Conservation (phyloP, 2,329 filamentous ascomycete species). For the Apiospora malaysiana region DNA sequence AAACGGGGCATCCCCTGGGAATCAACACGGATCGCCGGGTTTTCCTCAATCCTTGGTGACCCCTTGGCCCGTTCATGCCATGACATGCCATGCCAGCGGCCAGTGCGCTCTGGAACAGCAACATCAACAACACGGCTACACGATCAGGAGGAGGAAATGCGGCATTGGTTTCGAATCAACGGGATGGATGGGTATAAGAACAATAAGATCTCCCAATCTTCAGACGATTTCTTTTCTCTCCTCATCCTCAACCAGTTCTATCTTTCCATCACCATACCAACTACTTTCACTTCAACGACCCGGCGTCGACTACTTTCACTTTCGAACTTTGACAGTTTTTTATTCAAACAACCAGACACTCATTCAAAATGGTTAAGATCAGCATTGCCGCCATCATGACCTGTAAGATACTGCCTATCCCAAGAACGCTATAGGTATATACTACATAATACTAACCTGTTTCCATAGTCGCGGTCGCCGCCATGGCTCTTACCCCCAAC, state of each 20-base stretch:
- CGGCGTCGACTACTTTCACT: constrained; percentile 28
- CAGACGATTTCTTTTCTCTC: constrained; percentile 1
- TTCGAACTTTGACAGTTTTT: constrained; percentile 24
- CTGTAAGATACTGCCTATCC: constrained; percentile 34
- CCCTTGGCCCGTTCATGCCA: constrained; percentile 7
- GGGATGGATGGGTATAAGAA: constrained; percentile 14
- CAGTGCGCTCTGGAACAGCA: background rate
- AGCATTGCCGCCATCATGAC: constrained; percentile 35
- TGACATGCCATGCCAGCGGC: background rate
- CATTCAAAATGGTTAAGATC: constrained; percentile 43
- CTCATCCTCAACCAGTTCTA: constrained; percentile 18
- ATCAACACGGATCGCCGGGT: background rate
- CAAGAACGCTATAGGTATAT: background rate
- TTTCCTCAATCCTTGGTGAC: background rate
- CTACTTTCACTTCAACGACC: constrained; percentile 25
- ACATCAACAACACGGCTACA: too few species aligned
- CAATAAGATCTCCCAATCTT: background rate
- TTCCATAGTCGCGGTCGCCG: constrained; percentile 36
- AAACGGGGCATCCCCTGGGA: background rate
- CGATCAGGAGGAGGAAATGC: background rate
- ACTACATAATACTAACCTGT: constrained; percentile 23
- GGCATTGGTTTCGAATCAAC: background rate
- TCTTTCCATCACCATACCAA: background rate
- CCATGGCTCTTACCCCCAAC: constrained; percentile 42
- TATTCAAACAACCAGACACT: constrained; percentile 12